These are phyloP conservation scores for Protomyces gravidus DNA, from an alignment of 1,139 yeast species.

Conservation along the genomic window DNA sequence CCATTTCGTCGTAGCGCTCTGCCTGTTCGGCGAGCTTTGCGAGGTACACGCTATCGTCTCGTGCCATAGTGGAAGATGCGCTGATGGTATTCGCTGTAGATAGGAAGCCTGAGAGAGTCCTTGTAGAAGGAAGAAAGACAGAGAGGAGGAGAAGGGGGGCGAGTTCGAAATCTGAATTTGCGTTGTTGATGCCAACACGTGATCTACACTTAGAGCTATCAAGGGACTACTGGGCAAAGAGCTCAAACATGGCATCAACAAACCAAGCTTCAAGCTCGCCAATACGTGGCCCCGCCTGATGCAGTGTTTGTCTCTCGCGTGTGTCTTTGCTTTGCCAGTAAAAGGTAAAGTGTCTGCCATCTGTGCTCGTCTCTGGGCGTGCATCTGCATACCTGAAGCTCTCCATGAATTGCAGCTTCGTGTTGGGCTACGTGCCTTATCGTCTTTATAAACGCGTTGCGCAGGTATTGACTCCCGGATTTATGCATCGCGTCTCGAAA, in stretches of 20 bases:
- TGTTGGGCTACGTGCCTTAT: not conserved
- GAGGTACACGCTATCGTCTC: slow-evolving; percentile 89
- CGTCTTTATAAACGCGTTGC: not conserved
- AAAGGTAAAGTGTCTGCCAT: not conserved
- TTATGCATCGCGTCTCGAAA: not conserved
- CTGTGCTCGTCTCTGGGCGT: not conserved
- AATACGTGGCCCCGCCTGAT: not conserved
- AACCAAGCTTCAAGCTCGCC: not conserved
- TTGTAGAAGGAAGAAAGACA: not conserved
- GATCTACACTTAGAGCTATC: too few species aligned
- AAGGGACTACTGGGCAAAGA: not conserved
- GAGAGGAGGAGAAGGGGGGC: not conserved
- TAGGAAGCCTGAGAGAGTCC: not conserved
- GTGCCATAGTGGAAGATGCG: too few species aligned
- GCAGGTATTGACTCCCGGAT: not conserved
- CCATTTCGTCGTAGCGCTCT: slow-evolving; percentile 84
- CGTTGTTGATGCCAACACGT: not conserved
- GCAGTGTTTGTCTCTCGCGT: too few species aligned
- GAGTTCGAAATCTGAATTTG: not conserved
- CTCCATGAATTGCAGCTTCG: not conserved
- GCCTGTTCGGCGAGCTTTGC: slow-evolving; percentile 99
- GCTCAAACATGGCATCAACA: not conserved
- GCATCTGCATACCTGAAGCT: not conserved
- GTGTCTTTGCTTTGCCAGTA: not conserved
- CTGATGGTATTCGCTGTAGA: not conserved